These are phyloP conservation scores for Candolleomyces eurysporus DNA, from an alignment of 768 basidiomycete genomes.

Conservation along the genomic window DNA sequence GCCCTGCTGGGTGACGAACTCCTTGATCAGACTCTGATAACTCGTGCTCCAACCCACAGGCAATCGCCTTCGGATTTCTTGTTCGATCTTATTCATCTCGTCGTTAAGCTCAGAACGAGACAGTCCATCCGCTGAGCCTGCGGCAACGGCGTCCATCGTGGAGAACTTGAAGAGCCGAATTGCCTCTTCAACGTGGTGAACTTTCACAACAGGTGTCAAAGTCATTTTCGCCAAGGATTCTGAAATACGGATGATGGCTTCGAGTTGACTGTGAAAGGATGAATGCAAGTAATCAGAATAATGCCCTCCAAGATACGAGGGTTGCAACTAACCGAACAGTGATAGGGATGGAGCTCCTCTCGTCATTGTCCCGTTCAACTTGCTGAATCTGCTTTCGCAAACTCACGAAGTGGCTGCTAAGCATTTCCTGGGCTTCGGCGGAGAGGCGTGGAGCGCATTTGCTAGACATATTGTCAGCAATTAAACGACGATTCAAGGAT, in stretches of 20 bases:
- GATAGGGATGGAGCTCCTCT: conserved; percentile 96
- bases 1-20: conserved; percentile 92
- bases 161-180: conserved; percentile 98
- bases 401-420: conserved; percentile 92
- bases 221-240: conserved; percentile 96
- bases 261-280: conserved; percentile 65
- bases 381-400: conserved; percentile 92
- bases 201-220: conserved; percentile 79
- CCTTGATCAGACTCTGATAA: conserved; percentile 87
- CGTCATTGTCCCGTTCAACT: conserved; percentile 95
- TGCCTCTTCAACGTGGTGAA: conserved; percentile 95
- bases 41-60: conserved; percentile 97
- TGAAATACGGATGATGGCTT: conserved; percentile 98
- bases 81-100: conserved; percentile 88
- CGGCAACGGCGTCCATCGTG: conserved; percentile 98
- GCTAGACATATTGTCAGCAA: conserved; percentile 35
- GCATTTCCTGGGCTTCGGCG: conserved; percentile 91
- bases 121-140: conserved; percentile 90
- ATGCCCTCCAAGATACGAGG: neutral
- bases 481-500: neutral
- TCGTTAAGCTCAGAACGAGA: conserved; percentile 90
- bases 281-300: neutral
- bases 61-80: conserved; percentile 76
- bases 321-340: conserved; percentile 76
- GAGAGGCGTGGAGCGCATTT: conserved; percentile 97